Base-by-base conservation (phyloP, 2,329 filamentous ascomycete species). In the Parafenestella ontariensis region DNA sequence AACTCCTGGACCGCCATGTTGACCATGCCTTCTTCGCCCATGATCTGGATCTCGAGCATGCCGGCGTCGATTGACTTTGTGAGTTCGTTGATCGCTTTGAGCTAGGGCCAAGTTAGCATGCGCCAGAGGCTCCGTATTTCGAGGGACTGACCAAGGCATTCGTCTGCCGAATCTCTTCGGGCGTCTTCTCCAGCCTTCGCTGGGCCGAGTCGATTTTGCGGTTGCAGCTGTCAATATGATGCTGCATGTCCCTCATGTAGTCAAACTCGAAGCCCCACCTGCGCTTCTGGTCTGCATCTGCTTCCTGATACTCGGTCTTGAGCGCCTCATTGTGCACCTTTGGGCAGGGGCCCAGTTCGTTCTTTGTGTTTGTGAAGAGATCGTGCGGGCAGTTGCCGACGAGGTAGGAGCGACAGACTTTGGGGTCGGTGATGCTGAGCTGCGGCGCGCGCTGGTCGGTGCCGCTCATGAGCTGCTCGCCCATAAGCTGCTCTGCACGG, bases 301-400 rank as follows among this genome's bases (percentile, higher is more conserved):
- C 86, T 1, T 80, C 83, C 65, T 96, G 90, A 76, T 95, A 99
- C 75, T 99, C 93, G 43, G 88, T 82, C 78, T 96, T 97, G 62
- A 98, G 83, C 11, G 87, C 87, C 74, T 97, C 93, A 44, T 87
- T 90, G 79, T 99, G 95, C 23, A 94, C 85, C 74, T 94, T 95
- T 45, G 91, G 86, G 72, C 95, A 99, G 0, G 87, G 85, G 2
- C 95, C 95, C 29, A 98, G 85, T 75, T 99, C 95, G 83, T 98
- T 93, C 81, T 97, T 98, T 41, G 95, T 99, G 80, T 99, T 99
- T 63, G 94, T 99, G 84, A 99, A 99, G 72, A 99, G 91, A 75
- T 99, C 95, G 82, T 98, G 94, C 0, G 95, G 95, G 76, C 95
- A 99, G 54, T 91, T 96, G 68, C 95, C 95, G 59, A 87, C 92